Percentiles rank a stretch among this genome's conserved stretches.
Evolutionary conservation across 495 filamentous ascomycete species (phyloP).

Genomic region (Xylaria intraflava): DNA sequence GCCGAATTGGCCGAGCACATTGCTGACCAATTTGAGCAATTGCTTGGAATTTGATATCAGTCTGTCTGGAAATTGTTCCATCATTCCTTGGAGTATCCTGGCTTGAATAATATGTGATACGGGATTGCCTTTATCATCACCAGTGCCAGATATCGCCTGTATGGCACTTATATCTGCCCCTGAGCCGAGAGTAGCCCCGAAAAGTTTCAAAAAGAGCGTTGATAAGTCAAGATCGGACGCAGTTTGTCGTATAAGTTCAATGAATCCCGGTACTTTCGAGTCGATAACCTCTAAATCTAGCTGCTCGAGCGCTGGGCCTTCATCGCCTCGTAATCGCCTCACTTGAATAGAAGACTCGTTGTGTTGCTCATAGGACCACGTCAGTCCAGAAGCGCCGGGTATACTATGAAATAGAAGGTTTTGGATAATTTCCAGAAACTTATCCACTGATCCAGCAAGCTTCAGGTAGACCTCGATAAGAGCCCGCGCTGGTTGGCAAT

Average conservation of each 20-base stretch:
- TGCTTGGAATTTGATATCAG: conserved; percentile 26
- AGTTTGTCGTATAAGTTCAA: conserved; percentile 46
- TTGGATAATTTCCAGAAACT: conserved; percentile 33
- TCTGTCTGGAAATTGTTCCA: conserved; percentile 54
- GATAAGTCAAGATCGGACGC: conserved; percentile 53
- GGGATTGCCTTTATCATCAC: conserved; percentile 36
- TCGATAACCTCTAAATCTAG: conserved; percentile 19
- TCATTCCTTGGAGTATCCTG: conserved; percentile 60
- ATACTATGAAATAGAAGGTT: conserved; percentile 38
- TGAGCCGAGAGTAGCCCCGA: conserved; percentile 53
- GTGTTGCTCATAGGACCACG: conserved; percentile 32
- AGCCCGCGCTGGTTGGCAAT: conserved; percentile 32
- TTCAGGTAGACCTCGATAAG: conserved; percentile 42
- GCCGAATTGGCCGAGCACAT: conserved; percentile 54
- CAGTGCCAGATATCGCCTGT: conserved; percentile 14
- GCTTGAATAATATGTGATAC: conserved; percentile 48
- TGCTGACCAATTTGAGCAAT: conserved; percentile 50
- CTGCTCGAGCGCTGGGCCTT: not conserved
- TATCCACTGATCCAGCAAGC: conserved; percentile 38
- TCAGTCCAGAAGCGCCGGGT: conserved; percentile 16
- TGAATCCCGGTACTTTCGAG: conserved; percentile 43
- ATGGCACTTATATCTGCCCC: conserved; percentile 15
- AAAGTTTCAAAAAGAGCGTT: conserved; percentile 56
- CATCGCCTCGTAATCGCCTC: conserved; percentile 9
- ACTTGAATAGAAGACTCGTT: conserved; percentile 23